Evolutionary conservation across 2,329 filamentous ascomycete species (phyloP), one percentile per base, ranked within the genome.

Genomic region (Colletotrichum orchidophilum): DNA sequence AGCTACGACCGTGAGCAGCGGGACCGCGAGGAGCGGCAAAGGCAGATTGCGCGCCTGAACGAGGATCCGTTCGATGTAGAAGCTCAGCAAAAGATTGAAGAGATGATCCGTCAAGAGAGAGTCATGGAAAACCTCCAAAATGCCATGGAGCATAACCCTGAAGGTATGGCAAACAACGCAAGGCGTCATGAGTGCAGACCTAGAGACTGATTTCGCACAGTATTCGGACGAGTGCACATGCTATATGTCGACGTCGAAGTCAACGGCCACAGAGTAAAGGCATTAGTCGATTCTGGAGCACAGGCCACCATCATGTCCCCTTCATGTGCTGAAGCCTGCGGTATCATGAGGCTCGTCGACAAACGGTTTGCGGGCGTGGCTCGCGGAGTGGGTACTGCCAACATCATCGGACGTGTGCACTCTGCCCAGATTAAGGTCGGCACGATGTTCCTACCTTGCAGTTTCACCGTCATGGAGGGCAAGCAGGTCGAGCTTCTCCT

Each of bases 231-330:
- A 76, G 96, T 99, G 50, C 95, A 96, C 76, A 96, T 99, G 92
- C 90, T 99, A 58, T 99, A 99, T 82, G 93, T 98, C 75, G 92
- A 97, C 78, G 95, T 97, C 72, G 94, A 97, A 80, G 96, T 99
- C 76, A 99, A 99, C 81, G 93, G 94, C 13, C 89, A 94, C 76
- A 94, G 93, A 69, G 92, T 99, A 77, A 98, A 98, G 85, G 96
- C 96, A 3, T 93, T 99, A 75, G 96, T 99, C 71, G 96, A 99
- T 81, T 98, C 96, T 2, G 96, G 96, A 72, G 96, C 96, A 27
- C 96, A 99, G 83, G 95, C 96, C 29, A 99, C 96, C 62, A 98
- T 99, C 84, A 99, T 99, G 96, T 98, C 96, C 5, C 96, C 96
- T 5, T 87, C 91, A 27, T 98, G 95, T 78, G 96, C 96, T 29